Percentiles rank a stretch among this genome's conserved stretches.
These are phyloP conservation scores for Suillus brevipes DNA, from an alignment of 768 basidiomycete genomes.

Conservation along the genomic window DNA sequence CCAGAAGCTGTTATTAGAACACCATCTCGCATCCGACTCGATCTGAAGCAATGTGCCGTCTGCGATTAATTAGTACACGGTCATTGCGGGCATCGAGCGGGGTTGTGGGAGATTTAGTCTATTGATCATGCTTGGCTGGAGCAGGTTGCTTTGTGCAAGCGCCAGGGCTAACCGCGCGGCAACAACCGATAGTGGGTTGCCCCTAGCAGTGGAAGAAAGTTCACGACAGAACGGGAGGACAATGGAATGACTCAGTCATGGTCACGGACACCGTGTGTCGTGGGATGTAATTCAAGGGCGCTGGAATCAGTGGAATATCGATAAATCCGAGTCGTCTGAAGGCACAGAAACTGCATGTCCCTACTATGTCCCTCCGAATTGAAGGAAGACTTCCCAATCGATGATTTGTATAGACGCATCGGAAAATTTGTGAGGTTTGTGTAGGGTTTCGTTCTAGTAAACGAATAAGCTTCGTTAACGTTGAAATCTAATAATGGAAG, in stretches of 20 bases:
- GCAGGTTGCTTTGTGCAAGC: not conserved
- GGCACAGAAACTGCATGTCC: not conserved
- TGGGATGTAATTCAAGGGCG: not conserved
- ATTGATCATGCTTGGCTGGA: not conserved
- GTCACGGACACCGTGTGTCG: not conserved
- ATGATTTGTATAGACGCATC: slow-evolving; percentile 1
- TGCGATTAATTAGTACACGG: not conserved
- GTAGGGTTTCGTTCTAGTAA: not conserved
- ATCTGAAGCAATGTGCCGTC: not conserved
- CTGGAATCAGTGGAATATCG: not conserved
- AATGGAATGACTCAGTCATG: not conserved
- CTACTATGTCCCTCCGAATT: not conserved
- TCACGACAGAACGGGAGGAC: not conserved
- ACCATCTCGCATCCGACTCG: not conserved
- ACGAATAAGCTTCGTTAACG: slow-evolving; percentile 2
- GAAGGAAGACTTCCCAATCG: slow-evolving; percentile 2
- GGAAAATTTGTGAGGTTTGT: not conserved
- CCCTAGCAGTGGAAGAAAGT: slow-evolving; percentile 3
- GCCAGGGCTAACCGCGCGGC: not conserved
- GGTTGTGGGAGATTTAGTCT: not conserved
- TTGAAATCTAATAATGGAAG: slow-evolving; percentile 6
- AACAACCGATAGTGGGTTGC: not conserved
- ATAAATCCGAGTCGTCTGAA: not conserved
- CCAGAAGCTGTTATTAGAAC: not conserved
- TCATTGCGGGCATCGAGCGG: not conserved